A percentile compares a stretch with the other conserved stretches of the same genome.
These are phyloP conservation scores for Trichoderma orchidacearum DNA, from an alignment of 495 filamentous ascomycete species.

Conservation along the genomic window DNA sequence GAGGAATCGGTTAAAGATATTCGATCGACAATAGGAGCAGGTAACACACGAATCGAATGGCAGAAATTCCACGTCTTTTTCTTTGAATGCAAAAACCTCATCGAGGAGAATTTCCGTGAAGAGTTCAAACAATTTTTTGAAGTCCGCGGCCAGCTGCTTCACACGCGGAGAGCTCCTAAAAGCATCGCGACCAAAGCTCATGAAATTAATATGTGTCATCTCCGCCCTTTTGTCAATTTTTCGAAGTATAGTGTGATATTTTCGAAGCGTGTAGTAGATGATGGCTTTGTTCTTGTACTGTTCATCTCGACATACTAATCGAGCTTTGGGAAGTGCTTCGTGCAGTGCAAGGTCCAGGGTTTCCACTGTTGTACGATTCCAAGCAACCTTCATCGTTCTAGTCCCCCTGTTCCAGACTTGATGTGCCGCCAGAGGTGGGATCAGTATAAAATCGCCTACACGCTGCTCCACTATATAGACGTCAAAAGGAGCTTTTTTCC, in stretches of 20 bases:
- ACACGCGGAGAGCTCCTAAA: constrained; percentile 41
- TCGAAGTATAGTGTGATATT: constrained; percentile 55
- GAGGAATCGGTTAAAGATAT: constrained; percentile 94
- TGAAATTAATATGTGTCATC: constrained; percentile 20
- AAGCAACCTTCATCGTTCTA: constrained; percentile 89
- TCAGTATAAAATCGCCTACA: constrained; percentile 86
- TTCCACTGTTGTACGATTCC: constrained; percentile 93
- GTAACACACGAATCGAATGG: constrained; percentile 79
- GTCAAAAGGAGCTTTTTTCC: constrained; percentile 82
- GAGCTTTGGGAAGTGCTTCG: constrained; percentile 75
- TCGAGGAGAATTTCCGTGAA: constrained; percentile 68
- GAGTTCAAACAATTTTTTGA: constrained; percentile 59
- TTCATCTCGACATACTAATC: constrained; percentile 93
- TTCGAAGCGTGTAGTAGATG: constrained; percentile 67
- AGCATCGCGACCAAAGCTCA: constrained; percentile 29
- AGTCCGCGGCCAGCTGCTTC: constrained; percentile 59
- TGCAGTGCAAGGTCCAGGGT: constrained; percentile 73
- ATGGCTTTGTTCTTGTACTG: constrained; percentile 98
- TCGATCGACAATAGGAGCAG: constrained; percentile 89
- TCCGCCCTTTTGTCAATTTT: constrained; percentile 32
- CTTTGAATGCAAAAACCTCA: constrained; percentile 62
- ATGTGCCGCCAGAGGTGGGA: constrained; percentile 92
- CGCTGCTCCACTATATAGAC: constrained; percentile 88
- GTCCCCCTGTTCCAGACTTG: constrained; percentile 98
- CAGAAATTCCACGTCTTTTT: constrained; percentile 55